Percentiles rank a stretch among this genome's conserved stretches.
Evolutionary conservation across 78 protist genomes (phyloP).

Genomic region (Capsaspora owczarzaki): DNA sequence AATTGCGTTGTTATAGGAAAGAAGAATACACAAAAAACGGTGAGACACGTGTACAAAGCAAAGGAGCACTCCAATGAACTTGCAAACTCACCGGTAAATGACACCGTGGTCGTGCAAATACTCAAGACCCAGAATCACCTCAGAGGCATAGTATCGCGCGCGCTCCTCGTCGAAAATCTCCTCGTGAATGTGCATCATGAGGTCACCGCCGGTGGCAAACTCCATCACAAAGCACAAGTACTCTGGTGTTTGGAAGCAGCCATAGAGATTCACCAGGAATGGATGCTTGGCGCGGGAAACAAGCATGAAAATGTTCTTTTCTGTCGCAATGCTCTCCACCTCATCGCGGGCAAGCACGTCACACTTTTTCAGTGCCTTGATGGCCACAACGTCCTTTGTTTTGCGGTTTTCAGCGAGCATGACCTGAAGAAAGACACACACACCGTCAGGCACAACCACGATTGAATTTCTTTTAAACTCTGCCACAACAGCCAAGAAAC

Average conservation of each 20-base stretch:
- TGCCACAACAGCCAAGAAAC: not conserved
- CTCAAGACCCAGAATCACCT: slow-evolving; percentile 74
- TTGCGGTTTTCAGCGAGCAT: slow-evolving; percentile 4
- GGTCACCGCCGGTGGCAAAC: slow-evolving; percentile 82
- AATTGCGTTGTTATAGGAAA: not conserved
- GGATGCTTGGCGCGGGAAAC: slow-evolving; percentile 56
- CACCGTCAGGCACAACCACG: no score
- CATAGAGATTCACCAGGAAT: slow-evolving; percentile 52
- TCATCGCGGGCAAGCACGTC: slow-evolving; percentile 23
- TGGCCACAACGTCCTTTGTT: slow-evolving; percentile 29
- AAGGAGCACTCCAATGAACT: not conserved
- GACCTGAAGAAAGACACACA: not conserved
- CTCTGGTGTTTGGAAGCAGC: slow-evolving; percentile 29
- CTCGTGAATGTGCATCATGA: slow-evolving; percentile 69
- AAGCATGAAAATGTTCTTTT: slow-evolving; percentile 12
- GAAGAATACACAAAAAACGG: not conserved
- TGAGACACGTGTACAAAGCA: not conserved
- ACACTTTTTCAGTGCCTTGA: slow-evolving; percentile 60
- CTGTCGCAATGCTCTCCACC: slow-evolving; percentile 18
- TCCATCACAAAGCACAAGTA: slow-evolving; percentile 59
- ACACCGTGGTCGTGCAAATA: slow-evolving; percentile 68
- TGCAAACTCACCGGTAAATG: slow-evolving; percentile 35
- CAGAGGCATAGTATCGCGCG: slow-evolving; percentile 61
- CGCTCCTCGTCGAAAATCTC: slow-evolving; percentile 13
- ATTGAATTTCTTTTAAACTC: not conserved